phyloP scores from a whole-genome alignment of 345 rosid species.

The Eucalyptus pauciflora region DNA sequence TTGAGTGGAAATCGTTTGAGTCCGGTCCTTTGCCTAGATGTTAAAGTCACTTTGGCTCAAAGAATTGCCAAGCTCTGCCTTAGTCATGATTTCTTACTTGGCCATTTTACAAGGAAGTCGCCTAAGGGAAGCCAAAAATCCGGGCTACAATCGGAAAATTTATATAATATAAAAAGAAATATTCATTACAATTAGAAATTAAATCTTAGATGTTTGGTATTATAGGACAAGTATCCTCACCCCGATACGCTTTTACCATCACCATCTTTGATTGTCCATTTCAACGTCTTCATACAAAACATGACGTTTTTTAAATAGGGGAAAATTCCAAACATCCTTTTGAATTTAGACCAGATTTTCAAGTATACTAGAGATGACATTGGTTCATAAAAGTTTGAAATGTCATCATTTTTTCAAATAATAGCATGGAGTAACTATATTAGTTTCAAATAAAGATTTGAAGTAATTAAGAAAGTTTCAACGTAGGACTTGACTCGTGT shows the following conservation, averaged over 20 bases:
- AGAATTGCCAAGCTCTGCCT: background rate
- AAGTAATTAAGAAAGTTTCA: no score
- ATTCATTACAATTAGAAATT: background rate
- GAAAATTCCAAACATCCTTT: background rate
- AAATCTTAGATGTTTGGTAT: background rate
- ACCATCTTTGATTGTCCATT: background rate
- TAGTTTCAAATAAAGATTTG: no score
- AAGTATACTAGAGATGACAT: background rate
- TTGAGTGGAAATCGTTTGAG: background rate
- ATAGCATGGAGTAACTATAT: rapidly evolving
- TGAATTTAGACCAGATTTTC: background rate
- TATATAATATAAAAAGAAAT: background rate
- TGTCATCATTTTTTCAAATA: no score
- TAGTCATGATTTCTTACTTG: background rate
- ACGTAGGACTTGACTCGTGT: no score
- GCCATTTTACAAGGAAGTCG: background rate
- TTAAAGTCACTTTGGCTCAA: no score
- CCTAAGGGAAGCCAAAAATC: background rate
- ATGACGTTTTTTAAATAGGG: background rate
- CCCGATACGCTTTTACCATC: background rate
- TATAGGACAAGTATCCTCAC: background rate
- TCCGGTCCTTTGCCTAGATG: background rate
- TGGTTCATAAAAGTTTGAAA: background rate
- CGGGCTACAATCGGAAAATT: background rate
- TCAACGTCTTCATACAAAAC: background rate